Evolutionary conservation across 148 eudicot genomes (phyloP).

Genomic region (Nyssa sinensis): DNA sequence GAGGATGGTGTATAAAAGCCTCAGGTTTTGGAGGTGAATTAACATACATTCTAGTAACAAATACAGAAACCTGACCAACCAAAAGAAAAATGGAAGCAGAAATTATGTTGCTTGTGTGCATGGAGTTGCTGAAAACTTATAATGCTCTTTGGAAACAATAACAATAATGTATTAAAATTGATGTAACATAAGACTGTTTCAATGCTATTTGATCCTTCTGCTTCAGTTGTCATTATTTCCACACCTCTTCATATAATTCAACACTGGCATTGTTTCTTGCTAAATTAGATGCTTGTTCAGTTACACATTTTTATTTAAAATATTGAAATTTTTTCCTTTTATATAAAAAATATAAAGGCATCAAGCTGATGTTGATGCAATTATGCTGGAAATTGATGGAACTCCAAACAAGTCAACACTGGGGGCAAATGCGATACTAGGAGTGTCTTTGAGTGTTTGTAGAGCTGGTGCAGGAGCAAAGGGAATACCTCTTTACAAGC

Average conservation of each 20-base stretch:
- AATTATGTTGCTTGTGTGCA: neutral
- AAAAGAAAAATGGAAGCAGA: too few species aligned
- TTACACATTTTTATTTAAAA: slow-evolving; percentile 1
- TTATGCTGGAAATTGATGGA: slow-evolving; percentile 92
- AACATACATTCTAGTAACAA: too few species aligned
- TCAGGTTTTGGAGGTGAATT: too few species aligned
- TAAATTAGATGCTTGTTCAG: neutral
- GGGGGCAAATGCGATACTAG: slow-evolving; percentile 96
- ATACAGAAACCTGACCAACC: too few species aligned
- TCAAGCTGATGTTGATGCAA: slow-evolving; percentile 72
- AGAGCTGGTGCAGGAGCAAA: slow-evolving; percentile 99
- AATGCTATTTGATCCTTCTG: neutral
- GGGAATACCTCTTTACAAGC: slow-evolving; percentile 83
- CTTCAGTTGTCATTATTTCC: neutral
- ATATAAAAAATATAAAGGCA: slow-evolving; percentile 40
- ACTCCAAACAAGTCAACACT: slow-evolving; percentile 90
- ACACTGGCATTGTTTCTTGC: neutral
- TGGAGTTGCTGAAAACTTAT: neutral
- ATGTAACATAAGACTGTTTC: neutral
- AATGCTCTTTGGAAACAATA: neutral
- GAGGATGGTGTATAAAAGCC: too few species aligned
- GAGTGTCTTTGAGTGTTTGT: slow-evolving; percentile 90
- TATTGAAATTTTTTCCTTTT: neutral
- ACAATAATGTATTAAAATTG: neutral
- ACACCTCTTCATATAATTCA: too few species aligned